phyloP scores from a whole-genome alignment of 1,284 basidiomycete genomes.

The Schizophyllum amplum region DNA sequence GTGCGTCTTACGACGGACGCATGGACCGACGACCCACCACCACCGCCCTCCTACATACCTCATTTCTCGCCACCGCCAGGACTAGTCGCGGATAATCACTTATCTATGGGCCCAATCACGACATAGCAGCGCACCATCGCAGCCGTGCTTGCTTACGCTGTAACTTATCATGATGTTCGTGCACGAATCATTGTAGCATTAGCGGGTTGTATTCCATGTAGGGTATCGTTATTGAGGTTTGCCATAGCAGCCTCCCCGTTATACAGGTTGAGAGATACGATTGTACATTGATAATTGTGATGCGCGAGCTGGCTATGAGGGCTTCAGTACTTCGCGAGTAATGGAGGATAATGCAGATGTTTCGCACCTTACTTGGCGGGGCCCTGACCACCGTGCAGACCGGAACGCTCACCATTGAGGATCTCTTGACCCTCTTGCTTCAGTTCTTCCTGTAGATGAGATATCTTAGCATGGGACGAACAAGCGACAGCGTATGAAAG shows the following conservation, averaged over 20 bases:
- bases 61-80: background rate
- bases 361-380: background rate
- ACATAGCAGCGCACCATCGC: background rate
- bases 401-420: constrained; percentile 8
- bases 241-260: no score
- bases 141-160: background rate
- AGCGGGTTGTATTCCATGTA: background rate
- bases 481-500: background rate
- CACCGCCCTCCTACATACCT: background rate
- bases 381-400: background rate
- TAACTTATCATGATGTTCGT: background rate
- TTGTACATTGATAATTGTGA: no score
- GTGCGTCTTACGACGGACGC: constrained; percentile 61
- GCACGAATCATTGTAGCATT: background rate
- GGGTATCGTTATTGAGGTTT: background rate
- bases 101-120: background rate
- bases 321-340: no score
- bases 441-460: constrained; percentile 8
- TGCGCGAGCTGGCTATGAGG: no score
- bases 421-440: constrained; percentile 14
- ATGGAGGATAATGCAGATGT: no score
- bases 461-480: background rate
- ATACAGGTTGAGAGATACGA: no score
- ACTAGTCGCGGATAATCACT: background rate
- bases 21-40: constrained; percentile 19